These are phyloP conservation scores for Multifurca ochricompacta DNA, from an alignment of 768 basidiomycete genomes.

Conservation along the genomic window DNA sequence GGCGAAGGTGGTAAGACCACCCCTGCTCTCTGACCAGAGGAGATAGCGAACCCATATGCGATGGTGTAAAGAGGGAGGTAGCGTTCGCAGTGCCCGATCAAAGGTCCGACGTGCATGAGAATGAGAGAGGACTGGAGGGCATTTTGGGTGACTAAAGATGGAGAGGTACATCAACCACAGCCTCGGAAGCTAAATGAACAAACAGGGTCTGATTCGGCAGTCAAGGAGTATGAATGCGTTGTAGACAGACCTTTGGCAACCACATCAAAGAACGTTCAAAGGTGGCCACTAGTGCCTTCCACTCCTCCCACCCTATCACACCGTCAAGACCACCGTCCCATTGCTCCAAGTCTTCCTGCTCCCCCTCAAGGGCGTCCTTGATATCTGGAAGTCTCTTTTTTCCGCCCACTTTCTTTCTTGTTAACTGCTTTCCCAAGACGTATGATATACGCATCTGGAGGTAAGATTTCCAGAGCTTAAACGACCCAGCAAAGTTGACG, in stretches of 20 bases:
- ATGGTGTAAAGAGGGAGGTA: conserved; percentile 86
- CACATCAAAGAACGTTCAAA: conserved; percentile 95
- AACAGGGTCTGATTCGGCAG: neutral
- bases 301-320: conserved; percentile 92
- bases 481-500: conserved; percentile 76
- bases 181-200: conserved; percentile 63
- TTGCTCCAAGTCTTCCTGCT: conserved; percentile 66
- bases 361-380: conserved; percentile 84
- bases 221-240: neutral
- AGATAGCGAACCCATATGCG: conserved; percentile 93
- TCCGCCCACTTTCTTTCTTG: conserved; percentile 74
- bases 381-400: conserved; percentile 89
- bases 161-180: conserved; percentile 93
- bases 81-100: conserved; percentile 87
- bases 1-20: conserved; percentile 67
- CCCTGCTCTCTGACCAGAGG: conserved; percentile 80
- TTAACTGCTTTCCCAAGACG: conserved; percentile 69
- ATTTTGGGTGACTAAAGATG: conserved; percentile 81
- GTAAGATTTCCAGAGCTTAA: conserved; percentile 96
- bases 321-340: conserved; percentile 87
- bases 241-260: conserved; percentile 68
- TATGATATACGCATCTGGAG: conserved; percentile 74
- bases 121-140: conserved; percentile 74
- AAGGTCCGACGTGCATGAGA: conserved; percentile 92
- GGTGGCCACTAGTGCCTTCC: conserved; percentile 78